phyloP scores from a whole-genome alignment of 148 eudicot genomes.

The Euryodendron excelsum region DNA sequence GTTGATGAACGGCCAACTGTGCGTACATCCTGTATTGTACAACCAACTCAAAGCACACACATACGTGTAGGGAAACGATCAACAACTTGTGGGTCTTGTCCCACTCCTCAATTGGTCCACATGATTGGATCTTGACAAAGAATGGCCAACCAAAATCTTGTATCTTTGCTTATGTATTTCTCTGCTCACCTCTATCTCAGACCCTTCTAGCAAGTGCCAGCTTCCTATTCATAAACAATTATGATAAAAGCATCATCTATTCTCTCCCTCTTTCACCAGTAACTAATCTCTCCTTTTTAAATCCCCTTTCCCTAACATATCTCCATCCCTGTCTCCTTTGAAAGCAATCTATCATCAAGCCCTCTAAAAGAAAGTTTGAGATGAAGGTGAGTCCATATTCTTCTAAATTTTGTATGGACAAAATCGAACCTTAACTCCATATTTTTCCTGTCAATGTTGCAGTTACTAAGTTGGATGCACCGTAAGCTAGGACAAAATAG shows the following conservation, averaged over 20 bases:
- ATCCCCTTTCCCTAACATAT: slow-evolving; percentile 3
- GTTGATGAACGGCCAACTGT: slow-evolving; percentile 3
- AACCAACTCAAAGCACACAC: slow-evolving; percentile 20
- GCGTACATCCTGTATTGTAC: background rate
- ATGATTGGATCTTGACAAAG: slow-evolving; percentile 26
- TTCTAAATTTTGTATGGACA: background rate
- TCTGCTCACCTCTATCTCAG: slow-evolving; percentile 23
- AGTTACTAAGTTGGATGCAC: slow-evolving; percentile 80
- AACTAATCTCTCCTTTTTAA: slow-evolving; percentile 5
- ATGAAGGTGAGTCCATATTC: slow-evolving; percentile 38
- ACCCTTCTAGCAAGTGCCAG: slow-evolving; percentile 22
- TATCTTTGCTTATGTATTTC: slow-evolving; percentile 28
- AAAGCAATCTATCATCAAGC: background rate
- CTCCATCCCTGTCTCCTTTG: slow-evolving; percentile 14
- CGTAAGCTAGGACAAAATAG: slow-evolving; percentile 40
- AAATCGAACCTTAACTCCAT: slow-evolving; percentile 4
- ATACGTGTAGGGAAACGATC: background rate
- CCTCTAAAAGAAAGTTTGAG: slow-evolving; percentile 16
- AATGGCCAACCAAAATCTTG: slow-evolving; percentile 34
- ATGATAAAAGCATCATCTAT: slow-evolving; percentile 14
- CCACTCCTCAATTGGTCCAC: slow-evolving; percentile 18
- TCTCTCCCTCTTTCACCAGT: slow-evolving; percentile 6
- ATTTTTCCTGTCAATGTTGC: slow-evolving; percentile 32
- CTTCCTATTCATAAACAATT: slow-evolving; percentile 4
- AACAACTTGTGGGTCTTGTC: slow-evolving; percentile 31